These are phyloP conservation scores for Dactylellina parvicollis DNA, from an alignment of 2,329 filamentous ascomycete species.

Conservation along the genomic window DNA sequence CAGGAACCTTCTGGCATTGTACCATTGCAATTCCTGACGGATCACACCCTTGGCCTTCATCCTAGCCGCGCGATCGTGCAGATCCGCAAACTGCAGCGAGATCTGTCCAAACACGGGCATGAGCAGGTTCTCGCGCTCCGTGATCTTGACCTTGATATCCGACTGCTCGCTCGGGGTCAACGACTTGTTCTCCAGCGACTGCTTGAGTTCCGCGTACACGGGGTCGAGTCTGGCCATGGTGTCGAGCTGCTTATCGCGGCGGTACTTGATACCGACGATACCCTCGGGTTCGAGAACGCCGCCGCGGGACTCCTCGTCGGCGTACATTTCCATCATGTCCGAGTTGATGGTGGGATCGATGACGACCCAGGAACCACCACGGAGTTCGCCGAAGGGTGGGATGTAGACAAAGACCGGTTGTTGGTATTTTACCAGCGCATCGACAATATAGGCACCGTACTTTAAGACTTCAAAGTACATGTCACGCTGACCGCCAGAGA, in stretches of 20 bases:
- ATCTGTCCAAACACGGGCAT: constrained; percentile 95
- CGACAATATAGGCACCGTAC: constrained; percentile 98
- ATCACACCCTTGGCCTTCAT: constrained; percentile 99
- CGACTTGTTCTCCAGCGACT: constrained; percentile 74
- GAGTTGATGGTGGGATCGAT: constrained; percentile 99
- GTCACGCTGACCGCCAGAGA: constrained; percentile 98
- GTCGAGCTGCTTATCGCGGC: constrained; percentile 94
- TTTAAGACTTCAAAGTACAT: constrained; percentile 99
- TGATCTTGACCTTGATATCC: constrained; percentile 84
- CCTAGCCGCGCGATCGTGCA: constrained; percentile 94
- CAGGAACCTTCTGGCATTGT: constrained; percentile 93
- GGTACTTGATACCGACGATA: constrained; percentile 98
- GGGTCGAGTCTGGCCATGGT: constrained; percentile 95
- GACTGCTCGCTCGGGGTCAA: constrained; percentile 78
- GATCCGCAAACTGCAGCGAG: constrained; percentile 93
- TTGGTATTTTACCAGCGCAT: constrained; percentile 97
- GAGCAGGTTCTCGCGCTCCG: constrained; percentile 83
- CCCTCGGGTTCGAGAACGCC: constrained; percentile 98
- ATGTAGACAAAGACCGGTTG: constrained; percentile 99
- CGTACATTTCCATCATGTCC: constrained; percentile 98
- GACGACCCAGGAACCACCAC: constrained; percentile 99
- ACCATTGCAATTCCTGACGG: constrained; percentile 83
- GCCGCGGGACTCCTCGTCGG: constrained; percentile 90
- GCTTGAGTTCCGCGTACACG: constrained; percentile 83
- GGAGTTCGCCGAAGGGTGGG: constrained; percentile 92